A percentile compares a stretch with the other conserved stretches of the same genome.
Conservation (phyloP, 805 yeast species). For the Maudiozyma bulderi region DNA sequence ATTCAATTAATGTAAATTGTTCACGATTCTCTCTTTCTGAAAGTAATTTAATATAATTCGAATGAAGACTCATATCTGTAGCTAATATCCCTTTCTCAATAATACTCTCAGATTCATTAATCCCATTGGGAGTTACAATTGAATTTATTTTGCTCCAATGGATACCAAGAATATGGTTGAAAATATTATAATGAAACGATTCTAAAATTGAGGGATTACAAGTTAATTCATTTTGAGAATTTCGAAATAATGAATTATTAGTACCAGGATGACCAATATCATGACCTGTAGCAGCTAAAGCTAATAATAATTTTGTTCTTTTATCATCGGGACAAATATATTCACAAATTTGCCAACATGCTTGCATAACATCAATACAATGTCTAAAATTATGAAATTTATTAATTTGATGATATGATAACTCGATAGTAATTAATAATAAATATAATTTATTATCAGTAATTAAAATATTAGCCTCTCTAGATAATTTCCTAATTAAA, state of each 20-base stretch:
- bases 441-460: constrained; percentile 42
- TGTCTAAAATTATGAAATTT: constrained; percentile 94
- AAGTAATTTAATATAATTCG: constrained; percentile 53
- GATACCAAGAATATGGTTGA: constrained; percentile 40
- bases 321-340: constrained; percentile 18
- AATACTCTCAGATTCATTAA: constrained; percentile 5
- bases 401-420: constrained; percentile 73
- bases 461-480: constrained; percentile 8
- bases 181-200: constrained; percentile 66
- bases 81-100: constrained; percentile 42
- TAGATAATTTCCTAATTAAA: constrained; percentile 16
- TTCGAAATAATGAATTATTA: constrained; percentile 63
- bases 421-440: constrained; percentile 59
- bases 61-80: constrained; percentile 91
- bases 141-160: constrained; percentile 39
- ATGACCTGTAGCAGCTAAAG: constrained; percentile 85
- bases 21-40: constrained; percentile 10
- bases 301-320: constrained; percentile 46
- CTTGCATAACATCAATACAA: constrained; percentile 92
- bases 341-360: constrained; percentile 53
- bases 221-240: constrained; percentile 51
- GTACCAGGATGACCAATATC: constrained; percentile 96
- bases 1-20: constrained; percentile 27
- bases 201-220: constrained; percentile 68
- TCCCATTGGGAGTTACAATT: constrained; percentile 1